Conservation (phyloP, 2,329 filamentous ascomycete species). For the Diaporthe ilicicola region DNA sequence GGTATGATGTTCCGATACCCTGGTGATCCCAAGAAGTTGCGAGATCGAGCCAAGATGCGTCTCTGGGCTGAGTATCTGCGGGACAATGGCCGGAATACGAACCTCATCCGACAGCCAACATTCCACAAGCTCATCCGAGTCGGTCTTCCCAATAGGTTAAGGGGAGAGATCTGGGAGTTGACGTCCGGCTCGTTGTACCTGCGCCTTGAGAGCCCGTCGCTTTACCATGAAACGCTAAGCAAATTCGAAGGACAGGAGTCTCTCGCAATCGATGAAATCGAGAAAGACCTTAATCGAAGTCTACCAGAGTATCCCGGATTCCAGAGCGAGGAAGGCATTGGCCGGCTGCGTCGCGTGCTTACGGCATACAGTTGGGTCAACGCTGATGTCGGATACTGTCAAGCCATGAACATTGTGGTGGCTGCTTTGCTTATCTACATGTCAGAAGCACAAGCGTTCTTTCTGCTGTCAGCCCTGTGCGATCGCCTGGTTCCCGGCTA, state of each 20-base stretch:
- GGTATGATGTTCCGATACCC: conserved; percentile 95
- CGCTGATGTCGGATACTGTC: conserved; percentile 94
- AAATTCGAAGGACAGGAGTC: conserved; percentile 89
- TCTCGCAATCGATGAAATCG: conserved; percentile 97
- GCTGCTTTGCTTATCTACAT: conserved; percentile 98
- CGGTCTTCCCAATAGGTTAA: conserved; percentile 88
- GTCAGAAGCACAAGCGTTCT: conserved; percentile 96
- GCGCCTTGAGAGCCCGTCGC: conserved; percentile 82
- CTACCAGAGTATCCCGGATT: conserved; percentile 97
- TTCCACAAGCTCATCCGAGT: conserved; percentile 98
- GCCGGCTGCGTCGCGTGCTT: conserved; percentile 84
- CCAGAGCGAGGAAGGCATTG: conserved; percentile 95
- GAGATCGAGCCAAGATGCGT: conserved; percentile 96
- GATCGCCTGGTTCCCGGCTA: conserved; percentile 94
- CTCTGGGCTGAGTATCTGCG: conserved; percentile 96
- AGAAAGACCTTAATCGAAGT: conserved; percentile 97
- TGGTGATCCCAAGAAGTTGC: conserved; percentile 90
- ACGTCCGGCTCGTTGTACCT: conserved; percentile 91
- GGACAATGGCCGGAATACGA: conserved; percentile 94
- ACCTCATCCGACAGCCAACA: conserved; percentile 91
- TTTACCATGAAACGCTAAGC: conserved; percentile 84
- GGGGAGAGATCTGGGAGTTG: conserved; percentile 96
- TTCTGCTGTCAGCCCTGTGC: conserved; percentile 88
- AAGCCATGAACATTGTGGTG: conserved; percentile 99
- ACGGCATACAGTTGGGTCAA: conserved; percentile 99